Base-by-base conservation (phyloP, 768 basidiomycete genomes). In the Harrya chromipes region DNA sequence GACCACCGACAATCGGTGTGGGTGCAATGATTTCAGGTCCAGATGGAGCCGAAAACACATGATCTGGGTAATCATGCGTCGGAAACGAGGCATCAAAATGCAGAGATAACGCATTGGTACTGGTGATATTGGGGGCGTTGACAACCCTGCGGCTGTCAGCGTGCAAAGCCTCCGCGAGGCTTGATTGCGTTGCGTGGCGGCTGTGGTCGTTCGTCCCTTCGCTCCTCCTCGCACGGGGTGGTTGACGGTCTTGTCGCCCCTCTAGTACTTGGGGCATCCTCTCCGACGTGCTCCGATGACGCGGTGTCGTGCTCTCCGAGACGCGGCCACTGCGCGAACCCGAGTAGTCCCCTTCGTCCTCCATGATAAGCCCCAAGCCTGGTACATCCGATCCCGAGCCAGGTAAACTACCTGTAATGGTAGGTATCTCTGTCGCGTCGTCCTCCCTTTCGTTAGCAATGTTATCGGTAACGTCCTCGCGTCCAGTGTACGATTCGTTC, bases 81-180 rank as follows among this genome's bases (percentile, higher is more conserved):
- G 66, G 54, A 52, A 62, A 56, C 45, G 66, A 68, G 66, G 66
- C 66, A 66, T 68, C 66, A 59, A 68, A 68, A 63, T 63, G 61
- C 48, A 68, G 63, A 36, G 68, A 69, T 62, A 68, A 52, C 50
- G 66, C 66, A 23, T 68, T 67, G 7, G 66, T 60, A 36, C 63
- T 47, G 43, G 55, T 58, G 41, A 68, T 62, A 51, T 64, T 53
- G 46, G 62, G 36, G 53, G 39, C 40, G 46, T 52, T 53, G 52
- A 36, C 52, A 44, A 29, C 53, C 47, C 58, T 61, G 43, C 33
- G 49, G 41, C 38, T 41, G 50, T 54, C 54, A 51, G 49, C 40
- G 1, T 41, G 43, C 52, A 67, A 57, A 24, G 23, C 49, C 34
- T 59, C 65, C 60, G 58, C 49, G 54, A 44, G 43, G 26, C 46